Conservation (phyloP, 768 basidiomycete genomes). For the Dioszegia hungarica region DNA sequence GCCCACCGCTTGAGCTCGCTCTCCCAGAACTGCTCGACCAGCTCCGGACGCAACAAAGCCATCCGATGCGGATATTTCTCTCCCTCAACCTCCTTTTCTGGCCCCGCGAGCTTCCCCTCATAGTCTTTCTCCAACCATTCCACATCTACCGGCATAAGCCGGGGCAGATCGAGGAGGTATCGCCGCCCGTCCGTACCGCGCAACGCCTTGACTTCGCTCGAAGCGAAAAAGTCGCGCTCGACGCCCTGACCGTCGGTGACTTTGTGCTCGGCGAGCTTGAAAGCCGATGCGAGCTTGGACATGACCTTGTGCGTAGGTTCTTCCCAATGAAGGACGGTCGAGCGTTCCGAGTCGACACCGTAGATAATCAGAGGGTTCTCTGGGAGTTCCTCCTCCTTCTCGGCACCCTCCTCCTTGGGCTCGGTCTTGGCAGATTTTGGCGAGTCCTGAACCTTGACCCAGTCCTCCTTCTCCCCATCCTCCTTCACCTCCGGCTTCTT, state of each 20-base stretch:
- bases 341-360: constrained; percentile 51
- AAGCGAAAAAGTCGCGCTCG: constrained; percentile 48
- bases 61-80: constrained; percentile 51
- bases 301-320: constrained; percentile 48
- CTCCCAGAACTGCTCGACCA: constrained; percentile 52
- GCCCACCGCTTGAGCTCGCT: constrained; percentile 50
- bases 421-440: constrained; percentile 21
- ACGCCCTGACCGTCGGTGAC: constrained; percentile 47
- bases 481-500: constrained; percentile 21
- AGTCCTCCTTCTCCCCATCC: constrained; percentile 44
- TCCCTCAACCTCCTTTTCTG: constrained; percentile 13
- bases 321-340: constrained; percentile 49
- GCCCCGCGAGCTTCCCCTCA: constrained; percentile 21
- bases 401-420: background rate
- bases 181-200: constrained; percentile 51
- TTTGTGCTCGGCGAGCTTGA: constrained; percentile 50
- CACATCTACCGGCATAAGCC: constrained; percentile 51
- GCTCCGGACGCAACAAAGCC: constrained; percentile 51
- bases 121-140: constrained; percentile 52
- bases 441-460: constrained; percentile 39
- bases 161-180: constrained; percentile 52
- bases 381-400: constrained; percentile 17
- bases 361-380: constrained; percentile 52
- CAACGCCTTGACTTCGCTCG: constrained; percentile 52
- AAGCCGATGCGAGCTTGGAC: constrained; percentile 47